These are phyloP conservation scores for Phytophthora macrochlamydospora DNA, from an alignment of 352 stramenopile genomes.

Conservation along the genomic window DNA sequence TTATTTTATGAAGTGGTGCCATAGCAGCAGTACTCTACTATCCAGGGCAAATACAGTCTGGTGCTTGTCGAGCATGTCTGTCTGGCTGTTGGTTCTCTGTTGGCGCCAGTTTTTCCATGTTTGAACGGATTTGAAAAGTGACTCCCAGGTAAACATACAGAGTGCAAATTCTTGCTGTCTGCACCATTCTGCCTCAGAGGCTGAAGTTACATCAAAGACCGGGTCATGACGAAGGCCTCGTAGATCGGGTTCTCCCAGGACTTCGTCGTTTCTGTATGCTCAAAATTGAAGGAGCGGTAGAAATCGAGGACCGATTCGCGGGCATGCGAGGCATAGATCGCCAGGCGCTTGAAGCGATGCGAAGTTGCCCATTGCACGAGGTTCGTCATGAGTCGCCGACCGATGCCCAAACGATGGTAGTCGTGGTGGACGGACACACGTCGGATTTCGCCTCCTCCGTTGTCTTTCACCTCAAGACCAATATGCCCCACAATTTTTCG, in stretches of 20 bases:
- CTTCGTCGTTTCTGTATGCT: constrained; percentile 19
- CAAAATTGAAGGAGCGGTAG: constrained; percentile 42
- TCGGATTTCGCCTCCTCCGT: constrained; percentile 26
- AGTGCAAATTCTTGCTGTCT: background rate
- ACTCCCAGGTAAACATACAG: background rate
- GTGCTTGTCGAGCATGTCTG: no score
- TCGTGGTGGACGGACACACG: constrained; percentile 33
- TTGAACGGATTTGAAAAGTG: background rate
- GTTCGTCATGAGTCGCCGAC: constrained; percentile 28
- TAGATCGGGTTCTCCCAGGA: constrained; percentile 40
- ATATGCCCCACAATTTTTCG: constrained; percentile 31
- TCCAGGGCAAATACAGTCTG: no score
- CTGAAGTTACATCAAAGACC: constrained; percentile 19
- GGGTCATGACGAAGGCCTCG: constrained; percentile 35
- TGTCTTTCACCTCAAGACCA: constrained; percentile 27
- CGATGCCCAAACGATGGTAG: constrained; percentile 34
- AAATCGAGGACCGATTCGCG: constrained; percentile 28
- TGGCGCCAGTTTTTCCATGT: background rate
- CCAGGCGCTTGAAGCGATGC: constrained; percentile 25
- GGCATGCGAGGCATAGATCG: constrained; percentile 16
- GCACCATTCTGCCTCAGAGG: background rate
- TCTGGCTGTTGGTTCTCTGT: no score
- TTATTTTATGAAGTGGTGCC: background rate
- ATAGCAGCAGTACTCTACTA: background rate
- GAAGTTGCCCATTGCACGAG: constrained; percentile 25